Conservation (phyloP, 164 flowering plant genomes). For the Litsea cubeba region DNA sequence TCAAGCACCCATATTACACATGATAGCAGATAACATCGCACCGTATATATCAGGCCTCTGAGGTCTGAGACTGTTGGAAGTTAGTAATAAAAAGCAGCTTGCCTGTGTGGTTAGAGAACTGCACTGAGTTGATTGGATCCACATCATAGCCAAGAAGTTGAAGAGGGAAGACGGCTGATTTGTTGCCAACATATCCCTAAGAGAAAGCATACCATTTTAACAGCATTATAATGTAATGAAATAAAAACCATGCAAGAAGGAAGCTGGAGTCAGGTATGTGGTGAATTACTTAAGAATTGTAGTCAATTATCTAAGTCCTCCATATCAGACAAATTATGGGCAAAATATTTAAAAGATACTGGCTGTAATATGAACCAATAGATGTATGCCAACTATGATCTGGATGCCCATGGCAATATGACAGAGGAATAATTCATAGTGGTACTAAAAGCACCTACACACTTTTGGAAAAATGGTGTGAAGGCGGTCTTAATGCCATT, state of each 20-base stretch:
- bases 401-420: no score
- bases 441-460: no score
- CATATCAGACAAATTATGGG: no score
- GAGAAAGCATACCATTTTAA: conserved; percentile 1
- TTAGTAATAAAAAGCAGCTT: conserved; percentile 62
- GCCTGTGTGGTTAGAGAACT: conserved; percentile 99
- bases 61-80: conserved; percentile 36
- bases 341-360: no score
- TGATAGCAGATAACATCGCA: conserved; percentile 34
- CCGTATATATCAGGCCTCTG: conserved; percentile 40
- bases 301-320: neutral
- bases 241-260: neutral
- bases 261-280: neutral
- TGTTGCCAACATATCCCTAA: conserved; percentile 98
- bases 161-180: conserved; percentile 97
- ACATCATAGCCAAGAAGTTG: conserved; percentile 96
- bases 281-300: neutral
- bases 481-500: no score
- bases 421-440: no score
- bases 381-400: no score
- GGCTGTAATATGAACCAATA: no score
- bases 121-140: conserved; percentile 97
- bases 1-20: conserved; percentile 30
- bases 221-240: neutral
- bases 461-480: no score